phyloP scores from a whole-genome alignment of 2,329 filamentous ascomycete genomes.

The Talaromyces atroroseus region DNA sequence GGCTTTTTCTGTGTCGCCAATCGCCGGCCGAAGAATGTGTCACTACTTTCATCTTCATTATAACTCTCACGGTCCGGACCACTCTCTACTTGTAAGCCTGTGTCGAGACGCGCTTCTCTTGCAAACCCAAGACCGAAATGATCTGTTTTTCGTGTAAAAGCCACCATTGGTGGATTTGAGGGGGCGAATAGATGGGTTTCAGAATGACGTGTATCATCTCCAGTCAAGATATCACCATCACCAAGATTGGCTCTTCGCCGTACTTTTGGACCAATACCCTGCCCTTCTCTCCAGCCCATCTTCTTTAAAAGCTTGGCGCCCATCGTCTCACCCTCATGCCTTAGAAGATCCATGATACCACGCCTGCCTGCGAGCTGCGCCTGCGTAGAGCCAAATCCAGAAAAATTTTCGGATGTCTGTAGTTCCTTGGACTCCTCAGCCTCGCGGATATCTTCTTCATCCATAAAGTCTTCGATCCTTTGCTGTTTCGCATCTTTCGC shows the following conservation, averaged over 20 bases:
- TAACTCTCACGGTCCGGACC: constrained; percentile 25
- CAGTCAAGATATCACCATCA: constrained; percentile 38
- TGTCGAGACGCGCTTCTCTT: constrained; percentile 32
- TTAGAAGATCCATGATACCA: constrained; percentile 66
- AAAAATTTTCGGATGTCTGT: constrained; percentile 67
- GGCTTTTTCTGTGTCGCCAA: constrained; percentile 27
- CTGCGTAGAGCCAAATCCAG: constrained; percentile 65
- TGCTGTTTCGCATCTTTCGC: constrained; percentile 63
- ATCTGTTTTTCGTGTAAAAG: constrained; percentile 42
- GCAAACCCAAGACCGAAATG: constrained; percentile 44
- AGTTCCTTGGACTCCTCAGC: constrained; percentile 71
- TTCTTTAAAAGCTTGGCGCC: constrained; percentile 76
- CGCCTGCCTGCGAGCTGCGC: constrained; percentile 49
- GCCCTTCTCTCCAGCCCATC: constrained; percentile 95
- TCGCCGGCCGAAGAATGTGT: constrained; percentile 34
- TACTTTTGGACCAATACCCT: constrained; percentile 85
- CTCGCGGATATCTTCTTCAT: constrained; percentile 89
- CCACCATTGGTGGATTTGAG: constrained; percentile 64
- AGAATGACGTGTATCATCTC: constrained; percentile 36
- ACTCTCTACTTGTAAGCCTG: constrained; percentile 14
- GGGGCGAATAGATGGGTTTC: constrained; percentile 76
- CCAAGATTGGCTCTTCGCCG: constrained; percentile 67
- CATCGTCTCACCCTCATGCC: constrained; percentile 71
- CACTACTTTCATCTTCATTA: constrained; percentile 22
- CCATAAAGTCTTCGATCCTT: constrained; percentile 90